Conservation (phyloP, 1,284 basidiomycete genomes). For the Cutaneotrichosporon cavernicola region DNA sequence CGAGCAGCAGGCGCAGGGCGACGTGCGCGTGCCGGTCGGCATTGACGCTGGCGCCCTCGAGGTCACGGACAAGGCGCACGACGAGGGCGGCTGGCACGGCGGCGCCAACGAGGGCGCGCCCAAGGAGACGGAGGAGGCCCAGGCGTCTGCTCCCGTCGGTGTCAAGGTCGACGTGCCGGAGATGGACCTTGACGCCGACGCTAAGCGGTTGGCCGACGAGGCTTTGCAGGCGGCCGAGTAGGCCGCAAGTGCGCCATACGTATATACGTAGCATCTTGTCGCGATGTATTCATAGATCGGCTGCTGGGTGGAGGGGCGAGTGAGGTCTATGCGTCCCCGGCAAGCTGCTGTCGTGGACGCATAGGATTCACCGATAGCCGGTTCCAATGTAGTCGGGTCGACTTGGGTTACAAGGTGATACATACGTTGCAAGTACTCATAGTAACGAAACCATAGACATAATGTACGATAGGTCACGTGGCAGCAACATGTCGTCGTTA, state of each 20-base stretch:
- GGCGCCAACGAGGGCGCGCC: slow-evolving; percentile 48
- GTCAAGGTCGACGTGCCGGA: slow-evolving; percentile 31
- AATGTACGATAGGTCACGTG: too few relatives aligned
- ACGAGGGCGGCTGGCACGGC: slow-evolving; percentile 53
- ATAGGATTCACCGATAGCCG: too few relatives aligned
- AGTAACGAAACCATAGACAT: too few relatives aligned
- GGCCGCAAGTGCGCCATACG: background rate
- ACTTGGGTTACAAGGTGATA: too few relatives aligned
- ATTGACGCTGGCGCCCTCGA: slow-evolving; percentile 50
- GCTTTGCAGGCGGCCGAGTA: slow-evolving; percentile 23
- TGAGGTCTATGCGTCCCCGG: too few relatives aligned
- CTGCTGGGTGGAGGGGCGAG: too few relatives aligned
- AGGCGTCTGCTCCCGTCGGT: slow-evolving; percentile 19
- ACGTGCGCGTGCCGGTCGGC: slow-evolving; percentile 39
- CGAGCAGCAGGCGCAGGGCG: background rate
- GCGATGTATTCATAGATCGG: slow-evolving; percentile 2
- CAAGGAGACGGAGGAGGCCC: slow-evolving; percentile 11
- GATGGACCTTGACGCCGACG: slow-evolving; percentile 46
- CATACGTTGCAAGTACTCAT: too few relatives aligned
- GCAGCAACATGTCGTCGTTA: too few relatives aligned
- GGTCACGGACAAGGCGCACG: slow-evolving; percentile 41
- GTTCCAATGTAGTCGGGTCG: too few relatives aligned
- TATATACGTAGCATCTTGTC: background rate
- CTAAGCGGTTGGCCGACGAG: slow-evolving; percentile 39
- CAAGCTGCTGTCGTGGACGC: too few relatives aligned